Evolutionary conservation across 176 grass and related monocot genomes (phyloP), one percentile per base, ranked within the genome.

Genomic region (Oryza rufipogon): DNA sequence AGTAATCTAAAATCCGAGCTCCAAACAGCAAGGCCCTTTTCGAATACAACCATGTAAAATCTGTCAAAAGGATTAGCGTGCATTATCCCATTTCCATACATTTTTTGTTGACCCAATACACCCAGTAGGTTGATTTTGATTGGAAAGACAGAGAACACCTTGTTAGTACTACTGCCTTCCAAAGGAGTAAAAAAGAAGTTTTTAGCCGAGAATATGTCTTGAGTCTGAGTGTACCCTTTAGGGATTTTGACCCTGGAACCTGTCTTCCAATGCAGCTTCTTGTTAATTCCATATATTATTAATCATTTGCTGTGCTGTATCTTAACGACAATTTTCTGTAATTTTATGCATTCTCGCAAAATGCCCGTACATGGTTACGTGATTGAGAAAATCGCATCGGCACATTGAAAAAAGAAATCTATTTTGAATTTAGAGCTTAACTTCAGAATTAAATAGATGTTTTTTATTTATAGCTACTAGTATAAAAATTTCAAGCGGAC

Each of bases 1-100:
- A 12, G 83, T 97, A 22, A 87, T 99, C 73, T 99, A 26, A 90
- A 81, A 11, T 46, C 64, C 56, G 30, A 49, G 9, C 58, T 23
- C 20, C 9, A 23, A 63, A 32, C 52, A 4, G 7, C 54, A 30
- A 89, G 20, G 70, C 52, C 42, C 75, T 58, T 52, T 60, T 85
- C 36, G 32, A 64, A 84, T 64, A 80, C 36, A 75, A 33, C 60
- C 11, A 46, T 89, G 80, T 89, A 86, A 44, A 80, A 68, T 84
- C 78, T 83, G 70, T 81, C 71, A 66, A 42, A 73, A 68, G 19
- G 41, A 78, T 25, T 41, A 68, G 47, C 52, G 39, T 70, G 56
- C 77, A 83, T 76, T 82, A 66, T 79, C 38, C 23, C 3, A 13
- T 68, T 79, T 51, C 39, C 48, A 15, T 83, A 63, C 49, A 4